Evolutionary conservation across 192 early-diverging fungal genomes (phyloP).

Genomic region (Backusella luteola): DNA sequence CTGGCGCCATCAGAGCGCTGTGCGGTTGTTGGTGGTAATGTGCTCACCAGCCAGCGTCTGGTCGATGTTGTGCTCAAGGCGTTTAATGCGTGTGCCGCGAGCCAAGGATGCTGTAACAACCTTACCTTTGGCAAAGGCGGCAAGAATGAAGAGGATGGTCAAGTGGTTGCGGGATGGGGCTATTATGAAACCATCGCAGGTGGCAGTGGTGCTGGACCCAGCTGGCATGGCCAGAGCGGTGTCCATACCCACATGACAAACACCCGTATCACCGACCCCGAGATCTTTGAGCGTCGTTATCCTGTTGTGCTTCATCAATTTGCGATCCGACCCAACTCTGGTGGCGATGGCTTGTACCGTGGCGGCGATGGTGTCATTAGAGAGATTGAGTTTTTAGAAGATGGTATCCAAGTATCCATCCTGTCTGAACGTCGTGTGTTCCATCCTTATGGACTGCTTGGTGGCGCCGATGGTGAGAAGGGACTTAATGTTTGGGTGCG

Average conservation of each 20-base stretch:
- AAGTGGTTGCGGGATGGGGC: slow-evolving; percentile 75
- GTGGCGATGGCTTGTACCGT: slow-evolving; percentile 70
- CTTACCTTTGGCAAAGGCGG: slow-evolving; percentile 87
- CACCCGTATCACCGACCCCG: slow-evolving; percentile 96
- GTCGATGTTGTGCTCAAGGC: slow-evolving; percentile 91
- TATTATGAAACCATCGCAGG: slow-evolving; percentile 97
- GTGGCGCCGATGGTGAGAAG: slow-evolving; percentile 67
- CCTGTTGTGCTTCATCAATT: slow-evolving; percentile 89
- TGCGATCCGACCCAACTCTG: slow-evolving; percentile 68
- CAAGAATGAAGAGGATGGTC: slow-evolving; percentile 49
- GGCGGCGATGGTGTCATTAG: slow-evolving; percentile 92
- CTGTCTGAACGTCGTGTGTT: slow-evolving; percentile 91
- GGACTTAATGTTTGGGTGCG: slow-evolving; percentile 85
- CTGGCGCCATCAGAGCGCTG: slow-evolving; percentile 77
- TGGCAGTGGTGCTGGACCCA: slow-evolving; percentile 80
- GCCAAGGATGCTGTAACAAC: slow-evolving; percentile 95
- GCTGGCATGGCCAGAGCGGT: slow-evolving; percentile 81
- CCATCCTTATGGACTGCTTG: slow-evolving; percentile 81
- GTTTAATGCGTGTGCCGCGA: slow-evolving; percentile 87
- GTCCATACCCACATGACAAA: slow-evolving; percentile 88
- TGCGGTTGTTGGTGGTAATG: slow-evolving; percentile 98
- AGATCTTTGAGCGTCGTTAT: slow-evolving; percentile 90
- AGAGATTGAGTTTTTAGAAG: slow-evolving; percentile 91
- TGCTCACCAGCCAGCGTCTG: slow-evolving; percentile 89
- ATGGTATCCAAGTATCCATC: slow-evolving; percentile 80